Evolutionary conservation across 2,329 filamentous ascomycete species (phyloP).

Genomic region (Coniochaeta ligniaria): DNA sequence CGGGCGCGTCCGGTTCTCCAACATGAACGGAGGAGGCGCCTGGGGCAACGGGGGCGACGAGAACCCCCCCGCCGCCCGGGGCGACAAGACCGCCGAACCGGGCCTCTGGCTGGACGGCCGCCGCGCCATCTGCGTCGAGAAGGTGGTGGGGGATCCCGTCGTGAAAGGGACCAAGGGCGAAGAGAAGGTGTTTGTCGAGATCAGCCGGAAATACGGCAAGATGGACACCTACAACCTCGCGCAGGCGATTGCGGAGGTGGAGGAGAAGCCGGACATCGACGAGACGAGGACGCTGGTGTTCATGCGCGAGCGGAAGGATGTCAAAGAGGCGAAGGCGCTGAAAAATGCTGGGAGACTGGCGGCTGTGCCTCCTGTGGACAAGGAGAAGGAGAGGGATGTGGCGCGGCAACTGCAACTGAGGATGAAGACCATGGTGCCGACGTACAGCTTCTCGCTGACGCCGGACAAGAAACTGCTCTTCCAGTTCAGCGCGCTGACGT

Average conservation of each 20-base stretch:
- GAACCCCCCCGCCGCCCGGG: too few relatives aligned
- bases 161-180: conserved; percentile 18
- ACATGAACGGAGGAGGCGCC: not conserved
- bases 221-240: conserved; percentile 5
- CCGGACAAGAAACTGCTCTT: conserved; percentile 72
- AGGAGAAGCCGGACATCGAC: conserved; percentile 23
- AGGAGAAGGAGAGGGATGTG: not conserved
- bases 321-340: not conserved
- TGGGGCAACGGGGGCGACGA: too few relatives aligned
- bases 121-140: conserved; percentile 36
- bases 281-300: conserved; percentile 48
- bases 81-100: too few relatives aligned
- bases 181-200: conserved; percentile 45
- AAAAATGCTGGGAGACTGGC: not conserved
- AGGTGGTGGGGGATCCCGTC: conserved; percentile 25
- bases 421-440: conserved; percentile 15
- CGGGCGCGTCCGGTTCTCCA: conserved; percentile 56
- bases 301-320: conserved; percentile 28
- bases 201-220: conserved; percentile 37
- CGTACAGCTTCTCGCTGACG: conserved; percentile 42
- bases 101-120: conserved; percentile 30
- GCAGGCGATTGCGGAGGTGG: not conserved
- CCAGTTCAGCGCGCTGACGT: conserved; percentile 83
- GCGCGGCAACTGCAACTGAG: conserved; percentile 3
- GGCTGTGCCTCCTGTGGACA: not conserved